These are phyloP conservation scores for Collybia mongolica DNA, from an alignment of 768 basidiomycete genomes.

Conservation along the genomic window DNA sequence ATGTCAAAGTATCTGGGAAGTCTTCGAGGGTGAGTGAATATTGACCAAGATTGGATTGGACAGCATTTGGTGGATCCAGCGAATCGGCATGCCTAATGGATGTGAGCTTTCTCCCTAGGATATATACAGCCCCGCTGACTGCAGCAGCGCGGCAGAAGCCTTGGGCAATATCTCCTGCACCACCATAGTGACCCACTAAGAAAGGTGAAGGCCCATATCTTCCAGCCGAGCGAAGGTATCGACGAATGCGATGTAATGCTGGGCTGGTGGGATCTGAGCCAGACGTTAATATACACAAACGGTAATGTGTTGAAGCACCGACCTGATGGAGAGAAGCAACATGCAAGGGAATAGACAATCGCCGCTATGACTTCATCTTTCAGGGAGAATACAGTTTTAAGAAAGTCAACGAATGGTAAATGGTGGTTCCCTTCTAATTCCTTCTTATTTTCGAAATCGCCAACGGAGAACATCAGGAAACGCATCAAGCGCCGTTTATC, in stretches of 20 bases:
- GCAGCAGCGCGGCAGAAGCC: constrained; percentile 89
- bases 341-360: constrained; percentile 79
- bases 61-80: neutral
- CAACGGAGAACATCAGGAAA: constrained; percentile 78
- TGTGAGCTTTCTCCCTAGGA: constrained; percentile 55
- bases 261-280: constrained; percentile 61
- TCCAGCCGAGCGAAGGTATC: constrained; percentile 76
- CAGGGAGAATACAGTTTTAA: constrained; percentile 64
- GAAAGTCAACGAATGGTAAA: constrained; percentile 58
- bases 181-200: constrained; percentile 94
- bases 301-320: constrained; percentile 12
- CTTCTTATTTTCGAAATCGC: constrained; percentile 64
- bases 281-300: neutral
- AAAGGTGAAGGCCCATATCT: constrained; percentile 83
- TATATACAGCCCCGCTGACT: constrained; percentile 73
- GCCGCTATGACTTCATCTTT: constrained; percentile 53
- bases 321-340: constrained; percentile 63
- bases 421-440: constrained; percentile 58
- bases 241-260: constrained; percentile 67
- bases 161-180: constrained; percentile 88
- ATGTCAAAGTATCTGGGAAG: constrained; percentile 57
- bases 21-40: constrained; percentile 56
- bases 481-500: constrained; percentile 94
- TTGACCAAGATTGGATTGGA: constrained; percentile 11
- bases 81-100: constrained; percentile 19